Conservation (phyloP, 257 asterid species). For the Parsonsia alboflavescens region DNA sequence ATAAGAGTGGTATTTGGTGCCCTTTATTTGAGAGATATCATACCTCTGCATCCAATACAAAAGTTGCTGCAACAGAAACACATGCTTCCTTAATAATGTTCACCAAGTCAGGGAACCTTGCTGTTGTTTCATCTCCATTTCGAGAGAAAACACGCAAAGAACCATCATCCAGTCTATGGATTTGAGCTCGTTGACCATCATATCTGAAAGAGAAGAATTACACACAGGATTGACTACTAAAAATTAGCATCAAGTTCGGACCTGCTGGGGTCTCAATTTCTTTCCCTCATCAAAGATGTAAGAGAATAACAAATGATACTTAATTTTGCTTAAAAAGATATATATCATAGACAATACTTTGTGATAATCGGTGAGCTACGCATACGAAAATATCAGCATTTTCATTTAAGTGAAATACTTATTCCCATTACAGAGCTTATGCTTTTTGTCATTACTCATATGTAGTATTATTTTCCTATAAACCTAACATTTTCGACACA, state of each 20-base stretch:
- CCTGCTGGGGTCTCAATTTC: background rate
- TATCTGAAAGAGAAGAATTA: slow-evolving; percentile 47
- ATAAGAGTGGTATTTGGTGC: background rate
- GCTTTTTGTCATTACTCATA: background rate
- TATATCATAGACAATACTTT: background rate
- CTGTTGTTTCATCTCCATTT: slow-evolving; percentile 86
- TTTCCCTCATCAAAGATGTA: too few relatives aligned
- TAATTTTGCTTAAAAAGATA: too few relatives aligned
- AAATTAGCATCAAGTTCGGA: background rate
- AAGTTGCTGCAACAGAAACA: slow-evolving; percentile 39
- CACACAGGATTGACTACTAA: background rate
- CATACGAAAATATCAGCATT: too few relatives aligned
- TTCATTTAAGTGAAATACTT: background rate
- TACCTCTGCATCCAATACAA: slow-evolving; percentile 90
- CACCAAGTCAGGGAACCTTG: slow-evolving; percentile 72
- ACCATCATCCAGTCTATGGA: slow-evolving; percentile 70
- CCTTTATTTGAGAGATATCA: background rate
- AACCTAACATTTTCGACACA: background rate
- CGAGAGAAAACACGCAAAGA: slow-evolving; percentile 72
- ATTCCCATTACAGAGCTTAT: background rate
- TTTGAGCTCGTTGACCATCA: slow-evolving; percentile 96
- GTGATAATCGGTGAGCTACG: background rate
- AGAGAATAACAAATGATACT: too few relatives aligned
- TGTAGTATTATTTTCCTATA: background rate
- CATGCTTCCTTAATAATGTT: slow-evolving; percentile 53